Evolutionary conservation across 352 stramenopile genomes (phyloP).

Genomic region (Pythium coloratum): DNA sequence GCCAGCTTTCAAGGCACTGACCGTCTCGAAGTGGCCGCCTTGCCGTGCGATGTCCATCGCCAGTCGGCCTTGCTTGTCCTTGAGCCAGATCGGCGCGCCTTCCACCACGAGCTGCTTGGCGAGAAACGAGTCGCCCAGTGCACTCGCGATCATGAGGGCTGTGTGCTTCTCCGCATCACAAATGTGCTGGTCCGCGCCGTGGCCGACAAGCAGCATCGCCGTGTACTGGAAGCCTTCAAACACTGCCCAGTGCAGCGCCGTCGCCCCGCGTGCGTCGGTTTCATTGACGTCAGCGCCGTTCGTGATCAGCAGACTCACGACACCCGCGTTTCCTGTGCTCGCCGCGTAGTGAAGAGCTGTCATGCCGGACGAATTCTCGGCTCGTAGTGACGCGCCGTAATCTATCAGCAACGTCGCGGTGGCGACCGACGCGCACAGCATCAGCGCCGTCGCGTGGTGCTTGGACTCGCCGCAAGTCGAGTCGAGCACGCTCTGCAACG

Average conservation of each 20-base stretch:
- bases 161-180: constrained; percentile 78
- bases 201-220: constrained; percentile 59
- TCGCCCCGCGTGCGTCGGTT: constrained; percentile 65
- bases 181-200: constrained; percentile 43
- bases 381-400: constrained; percentile 45
- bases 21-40: constrained; percentile 67
- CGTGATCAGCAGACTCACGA: constrained; percentile 66
- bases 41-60: constrained; percentile 76
- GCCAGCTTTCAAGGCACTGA: constrained; percentile 61
- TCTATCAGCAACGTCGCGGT: constrained; percentile 58
- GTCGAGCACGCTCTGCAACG: constrained; percentile 53
- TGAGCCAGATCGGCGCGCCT: constrained; percentile 57
- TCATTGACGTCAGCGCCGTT: constrained; percentile 71
- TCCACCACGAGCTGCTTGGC: constrained; percentile 85
- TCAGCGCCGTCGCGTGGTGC: constrained; percentile 68
- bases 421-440: constrained; percentile 74
- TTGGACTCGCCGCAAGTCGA: constrained; percentile 61
- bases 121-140: constrained; percentile 76
- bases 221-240: constrained; percentile 88
- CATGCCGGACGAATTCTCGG: constrained; percentile 78
- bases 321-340: constrained; percentile 72
- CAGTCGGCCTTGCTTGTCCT: constrained; percentile 71
- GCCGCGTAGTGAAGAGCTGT: constrained; percentile 79
- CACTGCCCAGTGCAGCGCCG: constrained; percentile 77
- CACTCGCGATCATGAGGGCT: constrained; percentile 78